Conservation (phyloP, 495 filamentous ascomycete species). For the Chlorociboria aeruginascens region DNA sequence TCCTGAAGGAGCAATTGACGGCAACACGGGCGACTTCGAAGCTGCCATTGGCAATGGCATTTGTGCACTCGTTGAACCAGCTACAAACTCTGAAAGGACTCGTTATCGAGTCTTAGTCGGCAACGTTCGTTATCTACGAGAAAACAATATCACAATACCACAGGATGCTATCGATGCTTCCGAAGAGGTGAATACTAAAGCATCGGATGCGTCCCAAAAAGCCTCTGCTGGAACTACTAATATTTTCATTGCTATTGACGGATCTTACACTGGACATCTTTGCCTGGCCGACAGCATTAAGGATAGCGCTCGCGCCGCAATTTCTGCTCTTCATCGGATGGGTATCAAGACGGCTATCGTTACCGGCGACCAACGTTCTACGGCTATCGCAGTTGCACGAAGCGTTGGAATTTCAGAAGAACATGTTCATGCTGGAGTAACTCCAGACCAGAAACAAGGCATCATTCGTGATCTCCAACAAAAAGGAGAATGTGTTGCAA, state of each 20-base stretch:
- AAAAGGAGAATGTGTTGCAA: constrained; percentile 66
- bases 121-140: constrained; percentile 63
- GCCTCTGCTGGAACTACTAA: constrained; percentile 57
- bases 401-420: constrained; percentile 67
- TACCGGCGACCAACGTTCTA: constrained; percentile 78
- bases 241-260: constrained; percentile 84
- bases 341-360: constrained; percentile 81
- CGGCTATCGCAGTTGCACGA: constrained; percentile 70
- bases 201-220: constrained; percentile 24
- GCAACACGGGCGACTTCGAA: constrained; percentile 73
- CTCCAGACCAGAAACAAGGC: constrained; percentile 75
- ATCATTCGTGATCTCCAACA: constrained; percentile 71
- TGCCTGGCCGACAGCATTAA: constrained; percentile 86
- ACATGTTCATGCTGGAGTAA: constrained; percentile 70
- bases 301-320: constrained; percentile 65
- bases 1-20: constrained; percentile 63
- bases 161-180: constrained; percentile 42
- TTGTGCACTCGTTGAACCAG: constrained; percentile 67
- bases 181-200: constrained; percentile 40
- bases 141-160: constrained; percentile 56
- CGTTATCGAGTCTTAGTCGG: constrained; percentile 75
- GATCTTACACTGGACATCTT: constrained; percentile 64
- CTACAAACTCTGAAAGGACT: constrained; percentile 45
- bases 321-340: constrained; percentile 74
- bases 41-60: constrained; percentile 79